Evolutionary conservation across 306 rosid species (phyloP), one percentile per base, ranked within the genome.

Genomic region (Alnus rubra): DNA sequence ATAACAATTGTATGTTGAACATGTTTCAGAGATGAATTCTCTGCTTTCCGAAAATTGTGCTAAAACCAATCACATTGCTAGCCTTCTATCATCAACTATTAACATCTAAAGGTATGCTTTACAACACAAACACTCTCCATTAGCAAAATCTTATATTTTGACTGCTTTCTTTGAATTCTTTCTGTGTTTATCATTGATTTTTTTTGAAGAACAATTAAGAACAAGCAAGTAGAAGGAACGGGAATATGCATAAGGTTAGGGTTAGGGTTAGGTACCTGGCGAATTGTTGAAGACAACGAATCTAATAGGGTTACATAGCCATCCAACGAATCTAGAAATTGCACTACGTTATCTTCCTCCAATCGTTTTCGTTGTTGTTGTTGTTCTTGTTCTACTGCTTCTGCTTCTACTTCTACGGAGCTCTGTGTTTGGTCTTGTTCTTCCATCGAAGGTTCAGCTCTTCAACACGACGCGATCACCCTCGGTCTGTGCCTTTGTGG

Each of bases 281-380:
- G 83, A 37, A 95, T 97, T 31, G 91, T 85, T 55, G 86, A 79
- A 45, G 98, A 92, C 49, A 92, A 62, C 0, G 89, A 84, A 80
- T 91, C 88, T 5, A 85, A 5, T 11, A 88, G 85, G 73, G 85
- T 79, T 19, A 95, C 74, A 77, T 91, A 91, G 75, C 64, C 82
- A 73, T 95, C 86, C 78, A 80, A 30, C 3, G 97, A 92, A 84
- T 95, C 98, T 76, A 92, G 81, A 56, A 91, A 91, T 47, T 87
- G 92, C 84, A 92, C 81, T 3, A 83, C 89, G 44, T 81, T 82
- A 64, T 82, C 80, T 59, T 90, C 84, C 67, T 76, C 88, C 14
- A 62, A 71, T n/a, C 48, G 74, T 18, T 73, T 52, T 45, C 52
- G 78, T 23, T 73, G 51, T 31, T n/a, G 78, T 14, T 76, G 75